These are phyloP conservation scores for Phyllosticta citribraziliensis DNA, from an alignment of 2,329 filamentous ascomycete genomes.

Conservation along the genomic window DNA sequence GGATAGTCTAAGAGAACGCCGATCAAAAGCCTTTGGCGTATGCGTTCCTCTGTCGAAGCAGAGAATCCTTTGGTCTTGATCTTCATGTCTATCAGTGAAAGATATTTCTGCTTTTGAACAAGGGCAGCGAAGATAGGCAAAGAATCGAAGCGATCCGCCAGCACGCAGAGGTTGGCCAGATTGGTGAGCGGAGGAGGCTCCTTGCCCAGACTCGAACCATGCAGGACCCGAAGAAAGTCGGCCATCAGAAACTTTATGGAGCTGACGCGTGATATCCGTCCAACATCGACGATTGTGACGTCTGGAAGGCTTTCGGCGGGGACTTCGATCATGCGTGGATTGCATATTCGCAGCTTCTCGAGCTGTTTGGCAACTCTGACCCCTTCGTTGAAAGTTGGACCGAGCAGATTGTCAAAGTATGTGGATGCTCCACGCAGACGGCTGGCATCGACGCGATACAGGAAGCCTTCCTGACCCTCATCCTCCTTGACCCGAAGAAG, in stretches of 20 bases:
- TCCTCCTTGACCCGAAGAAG: constrained; percentile 58
- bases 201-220: constrained; percentile 41
- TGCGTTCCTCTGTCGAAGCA: constrained; percentile 48
- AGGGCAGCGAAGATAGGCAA: constrained; percentile 45
- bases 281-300: constrained; percentile 57
- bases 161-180: constrained; percentile 56
- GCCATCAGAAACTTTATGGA: constrained; percentile 53
- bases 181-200: constrained; percentile 46
- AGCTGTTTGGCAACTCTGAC: constrained; percentile 44
- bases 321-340: constrained; percentile 41
- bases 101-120: constrained; percentile 37
- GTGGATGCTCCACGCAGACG: constrained; percentile 52
- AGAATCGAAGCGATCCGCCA: constrained; percentile 66
- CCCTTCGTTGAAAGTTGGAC: constrained; percentile 56
- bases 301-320: constrained; percentile 48
- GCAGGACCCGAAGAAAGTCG: constrained; percentile 59
- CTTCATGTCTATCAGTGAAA: constrained; percentile 34
- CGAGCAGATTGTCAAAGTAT: constrained; percentile 61
- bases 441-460: constrained; percentile 52
- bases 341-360: constrained; percentile 37
- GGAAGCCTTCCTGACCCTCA: constrained; percentile 44
- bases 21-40: constrained; percentile 61
- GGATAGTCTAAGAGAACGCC: constrained; percentile 56
- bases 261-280: constrained; percentile 53
- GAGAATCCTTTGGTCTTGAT: constrained; percentile 30